A percentile compares a stretch with the other conserved stretches of the same genome.
These are phyloP conservation scores for Paramarasmius palmivorus DNA, from an alignment of 1,284 basidiomycete genomes.

Conservation along the genomic window DNA sequence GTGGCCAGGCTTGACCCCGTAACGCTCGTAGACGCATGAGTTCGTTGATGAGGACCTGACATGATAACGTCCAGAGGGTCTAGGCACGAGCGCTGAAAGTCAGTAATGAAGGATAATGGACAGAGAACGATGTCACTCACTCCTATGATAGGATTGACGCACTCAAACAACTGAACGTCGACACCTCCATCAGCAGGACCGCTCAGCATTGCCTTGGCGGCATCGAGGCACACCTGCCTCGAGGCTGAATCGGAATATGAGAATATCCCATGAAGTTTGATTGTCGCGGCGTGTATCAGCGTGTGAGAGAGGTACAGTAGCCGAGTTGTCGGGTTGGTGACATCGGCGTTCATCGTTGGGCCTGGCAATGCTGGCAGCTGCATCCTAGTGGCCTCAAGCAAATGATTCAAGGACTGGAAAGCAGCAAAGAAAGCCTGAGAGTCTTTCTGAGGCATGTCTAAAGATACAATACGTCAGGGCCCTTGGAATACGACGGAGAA, in stretches of 20 bases:
- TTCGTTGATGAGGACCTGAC: slow-evolving; percentile 42
- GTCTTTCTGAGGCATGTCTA: slow-evolving; percentile 38
- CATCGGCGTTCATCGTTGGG: slow-evolving; percentile 19
- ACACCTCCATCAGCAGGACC: slow-evolving; percentile 28
- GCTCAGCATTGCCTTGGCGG: slow-evolving; percentile 39
- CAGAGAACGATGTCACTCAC: slow-evolving; percentile 30
- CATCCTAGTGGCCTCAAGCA: slow-evolving; percentile 38
- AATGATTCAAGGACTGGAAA: slow-evolving; percentile 38
- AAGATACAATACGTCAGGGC: slow-evolving; percentile 3
- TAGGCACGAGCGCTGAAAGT: slow-evolving; percentile 18
- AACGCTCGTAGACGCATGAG: slow-evolving; percentile 36
- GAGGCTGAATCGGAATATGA: slow-evolving; percentile 36
- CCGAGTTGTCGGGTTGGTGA: slow-evolving; percentile 31
- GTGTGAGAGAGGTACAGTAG: slow-evolving; percentile 38
- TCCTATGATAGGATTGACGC: slow-evolving; percentile 48
- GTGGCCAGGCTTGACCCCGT: slow-evolving; percentile 26
- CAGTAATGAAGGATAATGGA: slow-evolving; percentile 8
- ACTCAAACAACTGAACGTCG: slow-evolving; percentile 35
- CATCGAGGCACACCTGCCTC: slow-evolving; percentile 38
- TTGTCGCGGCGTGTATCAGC: slow-evolving; percentile 39
- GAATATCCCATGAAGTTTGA: slow-evolving; percentile 44
- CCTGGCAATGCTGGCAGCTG: slow-evolving; percentile 31
- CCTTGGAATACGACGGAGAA: slow-evolving; percentile 10
- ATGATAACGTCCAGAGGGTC: slow-evolving; percentile 44
- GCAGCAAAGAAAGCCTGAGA: slow-evolving; percentile 34